These are phyloP conservation scores for Cerrena zonata DNA, from an alignment of 1,284 basidiomycete species.

Conservation along the genomic window DNA sequence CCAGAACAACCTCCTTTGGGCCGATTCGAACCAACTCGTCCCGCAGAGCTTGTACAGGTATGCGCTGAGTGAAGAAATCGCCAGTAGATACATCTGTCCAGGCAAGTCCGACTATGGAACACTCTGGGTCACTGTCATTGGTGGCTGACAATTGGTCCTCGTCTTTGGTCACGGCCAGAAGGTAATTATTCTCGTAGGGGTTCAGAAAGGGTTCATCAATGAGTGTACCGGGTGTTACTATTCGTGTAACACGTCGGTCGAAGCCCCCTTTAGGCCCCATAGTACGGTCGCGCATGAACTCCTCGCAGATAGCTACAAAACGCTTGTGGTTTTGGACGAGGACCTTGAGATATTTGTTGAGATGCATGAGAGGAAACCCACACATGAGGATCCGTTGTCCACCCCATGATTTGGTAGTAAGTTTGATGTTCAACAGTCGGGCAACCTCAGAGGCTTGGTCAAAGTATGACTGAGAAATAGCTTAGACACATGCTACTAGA, in stretches of 20 bases:
- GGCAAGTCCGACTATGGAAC: constrained; percentile 52
- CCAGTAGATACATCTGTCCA: constrained; percentile 96
- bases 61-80: constrained; percentile 78
- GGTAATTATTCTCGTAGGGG: constrained; percentile 81
- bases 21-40: constrained; percentile 82
- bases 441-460: constrained; percentile 81
- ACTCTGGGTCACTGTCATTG: background rate
- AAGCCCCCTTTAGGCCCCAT: constrained; percentile 50
- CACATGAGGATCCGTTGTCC: constrained; percentile 70
- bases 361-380: constrained; percentile 83
- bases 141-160: background rate
- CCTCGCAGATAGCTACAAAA: constrained; percentile 89
- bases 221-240: constrained; percentile 88
- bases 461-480: constrained; percentile 78
- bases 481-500: constrained; percentile 3
- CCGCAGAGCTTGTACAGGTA: constrained; percentile 51
- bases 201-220: constrained; percentile 86
- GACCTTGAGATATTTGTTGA: constrained; percentile 81
- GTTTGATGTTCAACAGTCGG: constrained; percentile 72
- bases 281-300: constrained; percentile 54
- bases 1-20: constrained; percentile 79
- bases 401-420: constrained; percentile 70
- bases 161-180: constrained; percentile 53
- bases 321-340: constrained; percentile 77
- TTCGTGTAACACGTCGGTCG: constrained; percentile 73